Evolutionary conservation across 73 alveolate species (phyloP), one percentile per base, ranked within the genome.

Genomic region (Paramecium sonneborni): DNA sequence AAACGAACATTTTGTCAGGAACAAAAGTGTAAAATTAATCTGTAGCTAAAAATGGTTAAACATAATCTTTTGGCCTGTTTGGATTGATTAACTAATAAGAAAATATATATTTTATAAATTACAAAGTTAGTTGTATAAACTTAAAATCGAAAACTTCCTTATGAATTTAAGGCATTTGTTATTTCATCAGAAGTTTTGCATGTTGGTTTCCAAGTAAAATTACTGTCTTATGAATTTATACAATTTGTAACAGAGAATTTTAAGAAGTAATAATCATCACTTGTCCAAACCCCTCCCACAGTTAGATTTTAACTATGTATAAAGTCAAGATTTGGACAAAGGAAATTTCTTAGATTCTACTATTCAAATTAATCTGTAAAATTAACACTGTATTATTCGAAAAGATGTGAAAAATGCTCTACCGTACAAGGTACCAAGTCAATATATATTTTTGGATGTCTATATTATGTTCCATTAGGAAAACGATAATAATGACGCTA

Each of bases 371-470:
- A 28, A 2, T 88, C 94, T 30, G 68, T 32, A n/a, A 82, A 57
- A 68, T 44, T 70, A 24, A 44, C 76, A 39, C 38, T 35, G 8
- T 57, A 76, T 23, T 43, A 15, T 41, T 38, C 67, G 30, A 69
- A 69, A 26, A 88, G 37, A 44, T 68, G 58, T 20, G 15, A 38
- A 62, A 76, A 88, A 69, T 88, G 94, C 21, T 43, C 70, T 23
- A 38, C n/a, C 15, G 89, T 88, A 32, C 94, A 88, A 20, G 86
- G 90, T 41, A 69, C 91, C 20, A 88, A 62, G 11, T 88, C 72
- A 28, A 88, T 48, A 70, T 70, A 76, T 1, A 43, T 70, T 56
- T 70, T 52, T 23, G 85, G 82, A 6, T 38, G 23, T 70, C 57
- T 68, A 10, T 20, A 3, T 35, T 69, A 28, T 12, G 91, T 88